Percentiles rank a stretch among this genome's conserved stretches.
phyloP scores from a whole-genome alignment of 1,284 basidiomycete genomes.

The Leccinum subrobustum region DNA sequence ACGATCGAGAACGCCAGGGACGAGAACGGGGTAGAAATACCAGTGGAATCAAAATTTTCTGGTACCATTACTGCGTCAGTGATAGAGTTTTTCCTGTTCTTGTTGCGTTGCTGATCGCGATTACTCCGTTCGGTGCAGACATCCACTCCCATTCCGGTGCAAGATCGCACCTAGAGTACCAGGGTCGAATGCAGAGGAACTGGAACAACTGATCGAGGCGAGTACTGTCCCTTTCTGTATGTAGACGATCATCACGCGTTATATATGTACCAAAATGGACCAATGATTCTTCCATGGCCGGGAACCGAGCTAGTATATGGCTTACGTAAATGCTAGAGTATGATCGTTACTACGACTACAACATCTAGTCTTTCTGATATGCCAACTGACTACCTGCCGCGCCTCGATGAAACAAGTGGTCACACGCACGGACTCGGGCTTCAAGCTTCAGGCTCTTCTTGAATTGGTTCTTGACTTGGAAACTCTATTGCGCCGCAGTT shows the following conservation, averaged over 20 bases:
- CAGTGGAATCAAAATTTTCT: slow-evolving; percentile 13
- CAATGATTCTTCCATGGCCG: neutral
- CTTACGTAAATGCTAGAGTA: neutral
- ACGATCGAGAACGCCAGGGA: slow-evolving; percentile 17
- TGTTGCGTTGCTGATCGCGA: neutral
- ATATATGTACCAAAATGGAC: neutral
- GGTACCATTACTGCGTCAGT: slow-evolving; percentile 18
- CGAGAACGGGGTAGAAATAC: slow-evolving; percentile 25
- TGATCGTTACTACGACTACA: neutral
- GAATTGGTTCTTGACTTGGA: neutral
- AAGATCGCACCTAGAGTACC: slow-evolving; percentile 16
- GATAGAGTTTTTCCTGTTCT: neutral
- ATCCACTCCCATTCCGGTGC: slow-evolving; percentile 23
- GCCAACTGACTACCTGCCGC: neutral
- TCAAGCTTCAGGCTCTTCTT: neutral
- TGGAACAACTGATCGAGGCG: slow-evolving; percentile 21
- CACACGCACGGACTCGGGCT: neutral
- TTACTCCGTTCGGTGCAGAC: slow-evolving; percentile 8
- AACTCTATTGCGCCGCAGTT: neutral
- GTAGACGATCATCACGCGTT: neutral
- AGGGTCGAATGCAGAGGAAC: slow-evolving; percentile 5
- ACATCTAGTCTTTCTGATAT: neutral
- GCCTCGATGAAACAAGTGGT: neutral
- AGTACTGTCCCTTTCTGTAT: slow-evolving; percentile 4
- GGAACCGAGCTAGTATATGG: neutral